Evolutionary conservation across 2,329 filamentous ascomycete genomes (phyloP), one percentile per base, ranked within the genome.

Genomic region (Colletotrichum filicis): DNA sequence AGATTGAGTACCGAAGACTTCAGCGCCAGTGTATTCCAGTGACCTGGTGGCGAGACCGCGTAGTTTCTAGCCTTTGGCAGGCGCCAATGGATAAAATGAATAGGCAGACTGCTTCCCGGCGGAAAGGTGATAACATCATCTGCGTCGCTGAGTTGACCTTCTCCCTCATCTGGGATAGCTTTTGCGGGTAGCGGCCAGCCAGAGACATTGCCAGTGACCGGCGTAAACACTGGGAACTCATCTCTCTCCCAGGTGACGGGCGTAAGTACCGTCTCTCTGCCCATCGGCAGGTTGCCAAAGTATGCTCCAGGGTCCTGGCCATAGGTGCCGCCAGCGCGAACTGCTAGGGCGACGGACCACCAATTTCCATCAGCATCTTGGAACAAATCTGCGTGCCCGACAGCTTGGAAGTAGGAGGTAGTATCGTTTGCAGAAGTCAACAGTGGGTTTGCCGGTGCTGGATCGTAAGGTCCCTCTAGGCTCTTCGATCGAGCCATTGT

Each of bases 361-460:
- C 83, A 86, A 68, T 83, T 82, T 0, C 79, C 80, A 0, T 73
- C 65, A 0, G 74, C 74, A 70, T 91, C 89, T 60, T 88, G 85
- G 72, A 91, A 90, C 2, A 91, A 73, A 74, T 91, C 89, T 0
- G 87, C 86, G 66, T 91, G 89, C 0, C 89, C 89, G 0, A 89
- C 85, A 1, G 87, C 87, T 74, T 90, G 88, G 69, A 85, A 86
- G 65, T 85, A 86, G 24, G 76, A 80, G 1, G 81, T 82, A 0
- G 84, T 86, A 53, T 86, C 85, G 11, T 81, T 81, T 16, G 84
- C 85, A n/a, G 69, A 68, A 0, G 84, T 87, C 4, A 89, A 76
- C 0, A 88, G 81, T 0, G 87, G 87, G 72, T 89, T 88, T 0
- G 75, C 63, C 0, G 82, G 80, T 55, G 83, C 82, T 1, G 80